phyloP scores from a whole-genome alignment of 768 basidiomycete genomes.

The Suillus sp. region DNA sequence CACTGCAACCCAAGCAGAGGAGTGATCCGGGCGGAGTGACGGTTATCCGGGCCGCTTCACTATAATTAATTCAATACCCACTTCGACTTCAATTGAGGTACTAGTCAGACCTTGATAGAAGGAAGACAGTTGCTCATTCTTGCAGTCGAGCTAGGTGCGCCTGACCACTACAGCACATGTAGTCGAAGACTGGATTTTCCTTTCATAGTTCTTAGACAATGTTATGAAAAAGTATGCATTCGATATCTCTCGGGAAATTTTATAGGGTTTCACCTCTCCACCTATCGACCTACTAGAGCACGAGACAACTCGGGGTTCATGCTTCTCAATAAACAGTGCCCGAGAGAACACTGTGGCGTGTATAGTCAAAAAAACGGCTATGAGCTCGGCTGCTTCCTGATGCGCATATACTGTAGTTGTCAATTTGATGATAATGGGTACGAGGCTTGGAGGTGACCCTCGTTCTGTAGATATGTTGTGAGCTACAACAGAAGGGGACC shows the following conservation, averaged over 20 bases:
- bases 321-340: conserved; percentile 1
- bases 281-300: background rate
- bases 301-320: background rate
- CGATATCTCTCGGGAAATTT: background rate
- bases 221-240: background rate
- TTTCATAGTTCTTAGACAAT: background rate
- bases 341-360: conserved; percentile 7
- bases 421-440: background rate
- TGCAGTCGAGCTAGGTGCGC: background rate
- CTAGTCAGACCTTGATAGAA: background rate
- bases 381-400: conserved; percentile 4
- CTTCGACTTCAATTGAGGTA: background rate
- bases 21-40: conserved; percentile 2
- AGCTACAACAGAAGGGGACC: background rate
- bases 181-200: background rate
- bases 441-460: background rate
- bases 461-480: background rate
- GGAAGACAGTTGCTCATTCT: background rate
- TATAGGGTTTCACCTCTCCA: background rate
- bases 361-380: conserved; percentile 6
- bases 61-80: background rate
- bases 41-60: background rate
- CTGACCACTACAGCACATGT: background rate
- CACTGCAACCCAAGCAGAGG: background rate
- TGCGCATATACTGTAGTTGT: background rate